Percentiles rank a stretch among this genome's conserved stretches.
These are phyloP conservation scores for Senna siamea DNA, from an alignment of 306 rosid genomes.

Conservation along the genomic window DNA sequence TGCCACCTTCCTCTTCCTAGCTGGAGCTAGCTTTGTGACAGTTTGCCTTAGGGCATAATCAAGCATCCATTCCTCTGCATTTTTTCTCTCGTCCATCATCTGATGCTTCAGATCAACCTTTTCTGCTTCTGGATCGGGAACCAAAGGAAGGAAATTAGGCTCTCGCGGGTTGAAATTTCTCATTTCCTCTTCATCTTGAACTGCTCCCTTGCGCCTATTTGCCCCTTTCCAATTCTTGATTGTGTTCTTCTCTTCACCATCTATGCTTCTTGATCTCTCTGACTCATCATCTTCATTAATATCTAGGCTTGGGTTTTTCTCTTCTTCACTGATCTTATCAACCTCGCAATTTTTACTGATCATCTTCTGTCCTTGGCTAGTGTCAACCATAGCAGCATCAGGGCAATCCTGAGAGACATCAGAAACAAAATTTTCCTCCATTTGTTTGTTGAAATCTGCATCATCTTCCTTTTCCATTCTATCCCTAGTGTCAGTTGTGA, in stretches of 20 bases:
- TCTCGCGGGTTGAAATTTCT: constrained; percentile 68
- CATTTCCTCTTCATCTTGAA: constrained; percentile 59
- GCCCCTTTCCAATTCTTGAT: constrained; percentile 43
- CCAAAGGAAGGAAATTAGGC: constrained; percentile 78
- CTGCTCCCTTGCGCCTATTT: constrained; percentile 42
- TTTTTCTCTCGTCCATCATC: constrained; percentile 76
- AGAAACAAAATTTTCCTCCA: background rate
- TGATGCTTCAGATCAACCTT: constrained; percentile 88
- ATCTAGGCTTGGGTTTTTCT: background rate
- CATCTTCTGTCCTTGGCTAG: constrained; percentile 3
- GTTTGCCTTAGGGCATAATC: constrained; percentile 75
- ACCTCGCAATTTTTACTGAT: constrained; percentile 20
- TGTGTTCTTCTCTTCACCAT: constrained; percentile 24
- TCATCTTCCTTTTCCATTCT: background rate
- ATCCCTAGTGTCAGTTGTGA: background rate
- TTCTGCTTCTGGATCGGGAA: constrained; percentile 65
- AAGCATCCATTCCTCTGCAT: constrained; percentile 92
- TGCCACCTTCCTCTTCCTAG: constrained; percentile 94
- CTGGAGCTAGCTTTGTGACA: constrained; percentile 85
- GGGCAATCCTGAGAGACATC: background rate
- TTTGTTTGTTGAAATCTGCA: background rate
- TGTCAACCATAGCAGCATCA: constrained; percentile 19
- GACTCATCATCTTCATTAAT: constrained; percentile 4
- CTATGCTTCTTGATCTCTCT: constrained; percentile 17
- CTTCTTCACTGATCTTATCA: constrained; percentile 37